These are phyloP conservation scores for Aspergillus brunneoviolaceus DNA, from an alignment of 2,329 filamentous ascomycete species.

Conservation along the genomic window DNA sequence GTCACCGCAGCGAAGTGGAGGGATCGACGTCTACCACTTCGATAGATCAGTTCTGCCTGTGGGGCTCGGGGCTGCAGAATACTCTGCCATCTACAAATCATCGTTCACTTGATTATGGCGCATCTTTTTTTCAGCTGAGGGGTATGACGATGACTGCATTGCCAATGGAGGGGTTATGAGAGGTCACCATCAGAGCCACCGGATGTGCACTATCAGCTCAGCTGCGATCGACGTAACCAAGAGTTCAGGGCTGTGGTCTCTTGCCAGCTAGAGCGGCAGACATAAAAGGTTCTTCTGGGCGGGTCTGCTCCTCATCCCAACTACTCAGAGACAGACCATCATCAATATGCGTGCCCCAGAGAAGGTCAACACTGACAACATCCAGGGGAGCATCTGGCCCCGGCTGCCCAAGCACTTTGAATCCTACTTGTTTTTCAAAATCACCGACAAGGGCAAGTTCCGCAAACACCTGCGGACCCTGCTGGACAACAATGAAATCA, in stretches of 20 bases:
- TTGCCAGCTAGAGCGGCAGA: neutral
- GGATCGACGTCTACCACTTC: neutral
- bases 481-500: slow-evolving; percentile 8
- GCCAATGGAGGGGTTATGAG: neutral
- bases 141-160: neutral
- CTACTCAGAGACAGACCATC: neutral
- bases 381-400: slow-evolving; percentile 17
- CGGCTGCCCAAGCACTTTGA: slow-evolving; percentile 16
- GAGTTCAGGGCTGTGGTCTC: neutral
- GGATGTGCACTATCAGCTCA: neutral
- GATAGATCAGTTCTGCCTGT: neutral
- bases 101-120: neutral
- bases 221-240: neutral
- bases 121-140: neutral
- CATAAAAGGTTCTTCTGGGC: neutral
- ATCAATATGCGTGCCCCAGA: neutral
- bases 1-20: neutral
- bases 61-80: neutral
- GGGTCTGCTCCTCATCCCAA: too few relatives aligned
- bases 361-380: slow-evolving; percentile 11
- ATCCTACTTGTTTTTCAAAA: slow-evolving; percentile 20
- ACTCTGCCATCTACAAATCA: neutral
- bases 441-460: slow-evolving; percentile 16
- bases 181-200: neutral
- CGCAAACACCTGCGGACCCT: slow-evolving; percentile 9